Evolutionary conservation across 306 rosid genomes (phyloP).

Genomic region (Vigna hirtella): DNA sequence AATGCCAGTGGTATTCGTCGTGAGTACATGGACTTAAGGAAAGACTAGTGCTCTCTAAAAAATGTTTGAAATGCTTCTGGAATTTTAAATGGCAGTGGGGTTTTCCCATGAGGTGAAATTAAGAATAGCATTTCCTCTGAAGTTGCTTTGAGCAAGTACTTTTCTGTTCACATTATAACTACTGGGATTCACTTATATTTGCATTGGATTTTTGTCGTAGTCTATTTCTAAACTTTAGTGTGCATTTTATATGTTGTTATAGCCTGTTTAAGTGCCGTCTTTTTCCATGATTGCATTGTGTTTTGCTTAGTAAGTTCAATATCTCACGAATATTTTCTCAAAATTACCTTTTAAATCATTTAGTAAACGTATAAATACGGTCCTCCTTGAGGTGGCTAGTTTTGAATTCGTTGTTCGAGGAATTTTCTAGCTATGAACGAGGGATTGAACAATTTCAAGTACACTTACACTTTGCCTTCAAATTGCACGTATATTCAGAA

Average conservation of each 20-base stretch:
- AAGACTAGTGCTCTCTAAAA: constrained; percentile 57
- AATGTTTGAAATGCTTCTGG: constrained; percentile 41
- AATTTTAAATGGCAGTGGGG: constrained; percentile 6
- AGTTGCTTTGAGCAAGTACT: constrained; percentile 26
- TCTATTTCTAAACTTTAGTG: background rate
- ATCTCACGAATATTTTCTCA: background rate
- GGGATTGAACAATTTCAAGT: background rate
- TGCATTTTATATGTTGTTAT: background rate
- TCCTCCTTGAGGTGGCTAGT: background rate
- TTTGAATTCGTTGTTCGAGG: too few species aligned
- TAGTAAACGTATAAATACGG: background rate
- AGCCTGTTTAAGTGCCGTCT: background rate
- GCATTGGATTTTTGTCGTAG: constrained; percentile 8
- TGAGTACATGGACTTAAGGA: constrained; percentile 80
- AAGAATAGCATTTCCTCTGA: constrained; percentile 42
- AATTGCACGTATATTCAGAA: too few species aligned
- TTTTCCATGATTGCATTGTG: background rate
- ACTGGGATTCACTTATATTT: constrained; percentile 2
- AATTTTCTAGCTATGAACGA: too few species aligned
- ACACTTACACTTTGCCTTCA: background rate
- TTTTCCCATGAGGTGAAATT: constrained; percentile 28
- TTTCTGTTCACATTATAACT: background rate
- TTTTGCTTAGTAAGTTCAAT: background rate
- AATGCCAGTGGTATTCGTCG: constrained; percentile 69
- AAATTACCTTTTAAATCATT: background rate